Base-by-base conservation (phyloP, 2,329 filamentous ascomycete species). In the Diaporthe citriasiana region DNA sequence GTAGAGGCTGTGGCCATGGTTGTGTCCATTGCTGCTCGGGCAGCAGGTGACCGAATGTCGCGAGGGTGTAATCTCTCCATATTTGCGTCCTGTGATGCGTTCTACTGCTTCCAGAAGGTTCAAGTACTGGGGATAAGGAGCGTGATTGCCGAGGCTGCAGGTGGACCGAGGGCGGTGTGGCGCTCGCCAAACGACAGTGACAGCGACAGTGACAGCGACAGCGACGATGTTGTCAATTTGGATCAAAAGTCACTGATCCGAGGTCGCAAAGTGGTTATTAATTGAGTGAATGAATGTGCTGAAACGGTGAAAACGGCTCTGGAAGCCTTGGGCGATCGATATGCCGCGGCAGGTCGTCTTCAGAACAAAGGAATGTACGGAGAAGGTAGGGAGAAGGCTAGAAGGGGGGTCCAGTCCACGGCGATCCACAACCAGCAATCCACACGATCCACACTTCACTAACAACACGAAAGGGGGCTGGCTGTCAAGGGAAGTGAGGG, bases 51-150 rank as follows among this genome's bases (percentile, higher is more conserved):
- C 30, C 33, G 42, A n/a, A 74, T 30, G 33, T 75, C 68, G 35
- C 74, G 74, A 30, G 74, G 53, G 63, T 75, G 74, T 72, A 53
- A 35, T 33, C 74, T 71, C 45, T 72, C 72, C 74, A 74, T 74
- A 30, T 45, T 59, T 47, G 17, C 55, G 60, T 66, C 19, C 19
- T 51, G 27, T 38, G 25, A 10, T 25, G 30, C n/a, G 63, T 66
- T 19, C 13, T 51, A 15, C 63, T 40, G 47, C 30, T 53, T n/a
- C 60, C 3, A 27, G 15, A 8, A 27, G 63, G 15, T 27, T 40
- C 63, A 13, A 30, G 13, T 68, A 9, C 45, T 68, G 47, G 15
- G 22, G 9, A 15, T 68, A 68, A 68, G 63, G 63, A 68, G 63
- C 63, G 63, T 68, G 63, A 9, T 30, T 53, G 47, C 15, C 47